These are phyloP conservation scores for Chionographis japonica DNA, from an alignment of 106 monocot species.

Conservation along the genomic window DNA sequence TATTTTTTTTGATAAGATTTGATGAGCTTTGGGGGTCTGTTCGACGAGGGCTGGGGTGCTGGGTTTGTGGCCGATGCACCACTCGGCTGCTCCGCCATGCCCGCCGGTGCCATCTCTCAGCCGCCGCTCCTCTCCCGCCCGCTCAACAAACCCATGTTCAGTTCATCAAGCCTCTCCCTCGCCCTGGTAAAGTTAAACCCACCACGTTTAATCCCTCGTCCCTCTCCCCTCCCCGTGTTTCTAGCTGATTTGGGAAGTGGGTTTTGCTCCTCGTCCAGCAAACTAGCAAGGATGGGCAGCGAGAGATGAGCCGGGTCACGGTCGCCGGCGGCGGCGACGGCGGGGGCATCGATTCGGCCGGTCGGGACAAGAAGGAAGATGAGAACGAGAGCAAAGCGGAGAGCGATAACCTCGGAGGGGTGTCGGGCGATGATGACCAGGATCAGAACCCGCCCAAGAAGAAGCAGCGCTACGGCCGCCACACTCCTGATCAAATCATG, in stretches of 20 bases:
- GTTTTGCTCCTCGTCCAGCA: background rate
- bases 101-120: slow-evolving; percentile 18
- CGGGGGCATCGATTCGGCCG: background rate
- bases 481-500: slow-evolving; percentile 52
- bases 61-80: background rate
- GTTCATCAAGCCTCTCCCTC: slow-evolving; percentile 56
- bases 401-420: slow-evolving; percentile 46
- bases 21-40: slow-evolving; percentile 49
- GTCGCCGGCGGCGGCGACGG: background rate
- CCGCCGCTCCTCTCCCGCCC: slow-evolving; percentile 17
- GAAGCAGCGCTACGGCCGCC: slow-evolving; percentile 88
- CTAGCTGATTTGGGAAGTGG: background rate
- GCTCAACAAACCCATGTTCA: slow-evolving; percentile 24
- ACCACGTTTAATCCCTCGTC: background rate
- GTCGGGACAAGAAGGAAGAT: slow-evolving; percentile 19
- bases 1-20: background rate
- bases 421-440: slow-evolving; percentile 70
- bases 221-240: background rate
- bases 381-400: slow-evolving; percentile 52
- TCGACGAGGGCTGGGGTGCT: slow-evolving; percentile 23
- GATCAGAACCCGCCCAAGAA: slow-evolving; percentile 47
- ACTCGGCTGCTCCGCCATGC: slow-evolving; percentile 21
- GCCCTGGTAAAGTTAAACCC: slow-evolving; percentile 28
- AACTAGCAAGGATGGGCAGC: slow-evolving; percentile 6
- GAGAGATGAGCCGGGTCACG: background rate